Percentiles rank a stretch among this genome's conserved stretches.
These are phyloP conservation scores for Apodospora peruviana DNA, from an alignment of 495 filamentous ascomycete genomes.

Conservation along the genomic window DNA sequence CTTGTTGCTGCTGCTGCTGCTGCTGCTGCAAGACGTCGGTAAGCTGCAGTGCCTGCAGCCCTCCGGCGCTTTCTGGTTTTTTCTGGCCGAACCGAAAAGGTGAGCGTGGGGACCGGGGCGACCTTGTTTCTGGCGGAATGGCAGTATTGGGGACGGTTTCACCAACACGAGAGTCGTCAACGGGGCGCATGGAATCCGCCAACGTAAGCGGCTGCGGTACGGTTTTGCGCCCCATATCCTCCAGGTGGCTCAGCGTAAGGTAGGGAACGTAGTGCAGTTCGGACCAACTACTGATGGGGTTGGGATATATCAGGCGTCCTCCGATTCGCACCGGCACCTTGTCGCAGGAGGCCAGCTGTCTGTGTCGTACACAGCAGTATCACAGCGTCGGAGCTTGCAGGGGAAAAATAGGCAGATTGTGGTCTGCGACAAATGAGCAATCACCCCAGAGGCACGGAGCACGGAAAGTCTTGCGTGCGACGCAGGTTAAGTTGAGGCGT, in stretches of 20 bases:
- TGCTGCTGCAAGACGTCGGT: slow-evolving; percentile 31
- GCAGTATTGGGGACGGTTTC: slow-evolving; percentile 33
- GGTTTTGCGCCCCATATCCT: slow-evolving; percentile 48
- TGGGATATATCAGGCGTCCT: slow-evolving; percentile 23
- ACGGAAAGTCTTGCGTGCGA: slow-evolving; percentile 4
- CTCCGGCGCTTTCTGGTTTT: slow-evolving; percentile 26
- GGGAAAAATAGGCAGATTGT: slow-evolving; percentile 34
- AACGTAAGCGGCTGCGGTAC: slow-evolving; percentile 49
- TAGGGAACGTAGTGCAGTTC: too few relatives aligned
- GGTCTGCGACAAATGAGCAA: slow-evolving; percentile 34
- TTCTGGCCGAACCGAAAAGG: slow-evolving; percentile 41
- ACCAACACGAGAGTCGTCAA: slow-evolving; percentile 25
- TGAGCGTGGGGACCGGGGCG: slow-evolving; percentile 48
- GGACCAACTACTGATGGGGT: too few relatives aligned
- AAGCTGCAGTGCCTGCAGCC: slow-evolving; percentile 27
- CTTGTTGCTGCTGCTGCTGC: slow-evolving; percentile 13
- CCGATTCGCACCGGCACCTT: background rate
- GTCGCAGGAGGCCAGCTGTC: slow-evolving; percentile 18
- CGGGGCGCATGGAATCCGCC: slow-evolving; percentile 27
- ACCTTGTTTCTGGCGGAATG: slow-evolving; percentile 31
- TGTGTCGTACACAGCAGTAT: slow-evolving; percentile 32
- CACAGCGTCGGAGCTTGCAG: slow-evolving; percentile 29
- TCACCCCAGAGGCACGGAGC: slow-evolving; percentile 21
- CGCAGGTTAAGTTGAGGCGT: background rate
- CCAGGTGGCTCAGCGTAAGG: slow-evolving; percentile 7